Percentiles rank a stretch among this genome's conserved stretches.
These are phyloP conservation scores for Magnolia officinalis DNA, from an alignment of 164 flowering plant genomes.

Conservation along the genomic window DNA sequence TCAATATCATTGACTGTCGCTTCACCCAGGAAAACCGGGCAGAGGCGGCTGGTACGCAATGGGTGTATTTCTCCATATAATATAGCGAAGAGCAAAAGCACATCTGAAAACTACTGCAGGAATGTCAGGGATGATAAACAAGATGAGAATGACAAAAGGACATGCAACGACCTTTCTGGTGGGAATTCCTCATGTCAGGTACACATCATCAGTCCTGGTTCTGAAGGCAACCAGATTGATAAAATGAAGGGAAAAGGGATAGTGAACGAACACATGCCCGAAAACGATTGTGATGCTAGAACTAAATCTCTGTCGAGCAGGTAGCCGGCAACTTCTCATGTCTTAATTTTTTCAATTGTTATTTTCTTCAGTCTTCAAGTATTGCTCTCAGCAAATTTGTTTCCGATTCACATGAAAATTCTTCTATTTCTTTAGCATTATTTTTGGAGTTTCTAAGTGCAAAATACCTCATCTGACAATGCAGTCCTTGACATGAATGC, in stretches of 20 bases:
- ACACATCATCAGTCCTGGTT: slow-evolving; percentile 26
- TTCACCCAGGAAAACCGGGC: slow-evolving; percentile 38
- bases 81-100: slow-evolving; percentile 47
- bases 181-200: slow-evolving; percentile 13
- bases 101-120: slow-evolving; percentile 18
- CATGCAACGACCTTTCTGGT: neutral
- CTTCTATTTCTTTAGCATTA: neutral
- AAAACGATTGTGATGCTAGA: slow-evolving; percentile 22
- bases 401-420: neutral
- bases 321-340: slow-evolving; percentile 23
- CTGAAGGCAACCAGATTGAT: slow-evolving; percentile 27
- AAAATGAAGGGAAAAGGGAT: slow-evolving; percentile 53
- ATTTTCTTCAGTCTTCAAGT: neutral
- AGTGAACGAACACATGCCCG: slow-evolving; percentile 16
- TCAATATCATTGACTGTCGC: slow-evolving; percentile 13
- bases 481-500: neutral
- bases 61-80: slow-evolving; percentile 83
- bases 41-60: slow-evolving; percentile 69
- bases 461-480: neutral
- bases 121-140: slow-evolving; percentile 17
- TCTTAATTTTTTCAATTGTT: neutral
- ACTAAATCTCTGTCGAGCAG: slow-evolving; percentile 27
- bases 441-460: neutral
- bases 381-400: neutral
- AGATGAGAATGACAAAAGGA: slow-evolving; percentile 4